Evolutionary conservation across 352 stramenopile species (phyloP).

Genomic region (Aphanomyces stellatus): DNA sequence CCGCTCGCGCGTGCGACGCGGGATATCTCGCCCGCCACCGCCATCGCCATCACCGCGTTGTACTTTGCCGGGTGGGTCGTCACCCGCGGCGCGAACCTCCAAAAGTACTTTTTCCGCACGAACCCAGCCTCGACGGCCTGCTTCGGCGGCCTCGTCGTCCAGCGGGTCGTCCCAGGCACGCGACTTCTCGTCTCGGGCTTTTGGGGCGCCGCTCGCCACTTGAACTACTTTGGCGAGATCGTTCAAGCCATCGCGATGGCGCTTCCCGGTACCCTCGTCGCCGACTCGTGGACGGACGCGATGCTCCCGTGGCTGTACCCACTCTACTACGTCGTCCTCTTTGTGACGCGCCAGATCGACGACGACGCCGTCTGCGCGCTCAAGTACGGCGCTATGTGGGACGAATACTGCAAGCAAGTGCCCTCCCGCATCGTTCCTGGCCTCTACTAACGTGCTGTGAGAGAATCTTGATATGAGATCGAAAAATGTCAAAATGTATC

Average conservation of each 20-base stretch:
- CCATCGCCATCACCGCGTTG: background rate
- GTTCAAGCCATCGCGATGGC: slow-evolving; percentile 15
- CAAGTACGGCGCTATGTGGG: slow-evolving; percentile 18
- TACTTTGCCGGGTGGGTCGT: slow-evolving; percentile 19
- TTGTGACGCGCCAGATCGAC: slow-evolving; percentile 22
- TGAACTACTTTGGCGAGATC: slow-evolving; percentile 23
- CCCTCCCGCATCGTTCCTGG: slow-evolving; percentile 18
- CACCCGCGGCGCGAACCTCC: slow-evolving; percentile 21
- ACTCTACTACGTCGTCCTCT: slow-evolving; percentile 22
- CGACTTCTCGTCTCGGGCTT: slow-evolving; percentile 18
- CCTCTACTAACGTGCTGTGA: slow-evolving; percentile 21
- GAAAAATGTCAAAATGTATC: too few species aligned
- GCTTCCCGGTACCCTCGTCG: slow-evolving; percentile 11
- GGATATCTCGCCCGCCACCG: background rate
- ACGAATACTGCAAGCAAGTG: slow-evolving; percentile 13
- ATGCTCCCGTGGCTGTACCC: slow-evolving; percentile 19
- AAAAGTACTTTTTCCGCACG: slow-evolving; percentile 21
- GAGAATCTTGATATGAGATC: too few species aligned
- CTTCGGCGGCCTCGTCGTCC: background rate
- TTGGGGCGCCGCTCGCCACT: slow-evolving; percentile 20
- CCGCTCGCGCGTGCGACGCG: background rate
- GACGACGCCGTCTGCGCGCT: slow-evolving; percentile 18
- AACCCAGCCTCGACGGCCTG: slow-evolving; percentile 1
- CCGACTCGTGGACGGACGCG: background rate
- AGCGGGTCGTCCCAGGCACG: background rate